Evolutionary conservation across 1,139 yeast genomes (phyloP).

Genomic region (Yamadazyma atlantica): DNA sequence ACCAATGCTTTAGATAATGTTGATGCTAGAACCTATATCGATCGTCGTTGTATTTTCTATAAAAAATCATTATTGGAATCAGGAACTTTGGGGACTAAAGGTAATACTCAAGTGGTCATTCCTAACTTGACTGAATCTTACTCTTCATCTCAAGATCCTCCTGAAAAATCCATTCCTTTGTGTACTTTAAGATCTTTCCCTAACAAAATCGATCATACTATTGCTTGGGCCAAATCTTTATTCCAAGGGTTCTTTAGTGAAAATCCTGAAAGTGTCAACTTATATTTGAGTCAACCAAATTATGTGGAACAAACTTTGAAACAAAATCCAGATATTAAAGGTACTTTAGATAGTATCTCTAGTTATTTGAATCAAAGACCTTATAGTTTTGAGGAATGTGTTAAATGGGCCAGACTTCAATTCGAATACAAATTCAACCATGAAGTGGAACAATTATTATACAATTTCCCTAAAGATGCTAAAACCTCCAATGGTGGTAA

Average conservation of each 20-base stretch:
- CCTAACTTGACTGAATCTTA: slow-evolving; percentile 94
- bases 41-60: slow-evolving; percentile 92
- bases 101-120: slow-evolving; percentile 94
- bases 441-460: slow-evolving; percentile 85
- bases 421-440: slow-evolving; percentile 82
- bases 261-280: slow-evolving; percentile 87
- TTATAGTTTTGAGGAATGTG: slow-evolving; percentile 86
- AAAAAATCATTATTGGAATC: slow-evolving; percentile 90
- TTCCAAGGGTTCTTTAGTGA: slow-evolving; percentile 94
- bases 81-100: slow-evolving; percentile 97
- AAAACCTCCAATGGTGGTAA: slow-evolving; percentile 88
- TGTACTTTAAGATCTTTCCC: slow-evolving; percentile 98
- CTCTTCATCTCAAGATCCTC: slow-evolving; percentile 96
- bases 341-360: slow-evolving; percentile 75
- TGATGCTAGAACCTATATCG: slow-evolving; percentile 97
- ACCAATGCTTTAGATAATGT: slow-evolving; percentile 97
- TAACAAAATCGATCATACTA: slow-evolving; percentile 95
- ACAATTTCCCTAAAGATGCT: slow-evolving; percentile 93
- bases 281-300: slow-evolving; percentile 88
- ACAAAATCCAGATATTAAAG: slow-evolving; percentile 89
- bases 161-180: slow-evolving; percentile 94
- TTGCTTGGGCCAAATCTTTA: slow-evolving; percentile 97
- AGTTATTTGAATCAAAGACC: slow-evolving; percentile 79
- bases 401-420: slow-evolving; percentile 90
- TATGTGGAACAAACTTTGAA: slow-evolving; percentile 88